Percentiles rank a stretch among this genome's conserved stretches.
phyloP scores from a whole-genome alignment of 2,329 filamentous ascomycete species.

The Penicillium sp. region DNA sequence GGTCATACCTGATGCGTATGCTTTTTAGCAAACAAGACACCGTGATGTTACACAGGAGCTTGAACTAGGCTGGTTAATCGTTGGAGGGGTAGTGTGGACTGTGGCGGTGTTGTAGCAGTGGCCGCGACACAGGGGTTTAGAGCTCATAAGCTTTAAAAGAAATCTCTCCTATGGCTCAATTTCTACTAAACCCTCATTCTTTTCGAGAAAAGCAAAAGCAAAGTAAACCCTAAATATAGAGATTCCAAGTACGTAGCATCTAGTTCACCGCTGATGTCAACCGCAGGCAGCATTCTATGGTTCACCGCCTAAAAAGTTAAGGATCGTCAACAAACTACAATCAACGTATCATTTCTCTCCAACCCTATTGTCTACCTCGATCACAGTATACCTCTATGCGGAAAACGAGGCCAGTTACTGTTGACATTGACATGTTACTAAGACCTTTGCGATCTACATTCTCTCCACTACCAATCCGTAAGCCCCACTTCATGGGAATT shows the following conservation, averaged over 20 bases:
- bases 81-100: too few species aligned
- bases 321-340: slow-evolving; percentile 2
- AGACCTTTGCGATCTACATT: not conserved
- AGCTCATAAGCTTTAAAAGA: not conserved
- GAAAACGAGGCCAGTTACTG: not conserved
- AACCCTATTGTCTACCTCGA: not conserved
- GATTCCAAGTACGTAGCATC: not conserved
- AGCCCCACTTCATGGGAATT: not conserved
- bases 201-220: not conserved
- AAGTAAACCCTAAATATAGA: not conserved
- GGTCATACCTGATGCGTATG: too few species aligned
- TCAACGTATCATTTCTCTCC: not conserved
- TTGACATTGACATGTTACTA: not conserved
- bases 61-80: too few species aligned
- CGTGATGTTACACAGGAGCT: too few species aligned
- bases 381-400: not conserved
- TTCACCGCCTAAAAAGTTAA: slow-evolving; percentile 1
- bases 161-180: not conserved
- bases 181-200: not conserved
- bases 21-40: too few species aligned
- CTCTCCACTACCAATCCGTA: not conserved
- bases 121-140: too few species aligned
- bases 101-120: too few species aligned
- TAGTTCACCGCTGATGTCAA: slow-evolving; percentile 6
- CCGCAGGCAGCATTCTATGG: not conserved